Percentiles rank a stretch among this genome's conserved stretches.
These are phyloP conservation scores for Cladosporium colombiae DNA, from an alignment of 2,329 filamentous ascomycete genomes.

Conservation along the genomic window DNA sequence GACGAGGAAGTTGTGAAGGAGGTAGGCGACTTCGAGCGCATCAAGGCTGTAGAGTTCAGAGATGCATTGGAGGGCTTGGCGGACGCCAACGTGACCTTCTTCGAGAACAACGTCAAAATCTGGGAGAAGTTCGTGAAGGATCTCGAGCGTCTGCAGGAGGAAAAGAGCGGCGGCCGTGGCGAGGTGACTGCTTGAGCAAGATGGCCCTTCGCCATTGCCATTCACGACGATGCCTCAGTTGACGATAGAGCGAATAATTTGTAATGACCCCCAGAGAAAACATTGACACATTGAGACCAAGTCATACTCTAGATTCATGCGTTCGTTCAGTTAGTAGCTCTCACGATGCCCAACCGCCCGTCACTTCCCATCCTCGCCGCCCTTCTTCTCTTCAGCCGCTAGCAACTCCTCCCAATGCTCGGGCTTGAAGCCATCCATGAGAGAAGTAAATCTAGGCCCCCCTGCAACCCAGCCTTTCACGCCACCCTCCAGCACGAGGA, in stretches of 20 bases:
- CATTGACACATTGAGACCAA: not conserved
- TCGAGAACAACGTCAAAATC: conserved; percentile 72
- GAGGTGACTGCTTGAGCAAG: not conserved
- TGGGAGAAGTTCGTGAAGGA: conserved; percentile 91
- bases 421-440: conserved; percentile 44
- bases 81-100: conserved; percentile 84
- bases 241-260: conserved; percentile 6
- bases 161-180: conserved; percentile 28
- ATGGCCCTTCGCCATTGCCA: not conserved
- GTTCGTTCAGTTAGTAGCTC: not conserved
- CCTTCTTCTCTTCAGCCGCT: conserved; percentile 24
- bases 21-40: conserved; percentile 90
- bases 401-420: conserved; percentile 46
- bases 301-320: not conserved
- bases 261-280: conserved; percentile 4
- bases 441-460: conserved; percentile 40
- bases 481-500: conserved; percentile 45
- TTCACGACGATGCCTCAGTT: not conserved
- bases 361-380: not conserved
- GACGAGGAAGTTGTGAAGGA: conserved; percentile 95
- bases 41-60: conserved; percentile 92
- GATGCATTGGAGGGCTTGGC: conserved; percentile 80
- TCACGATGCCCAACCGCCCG: not conserved
- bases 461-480: conserved; percentile 50
- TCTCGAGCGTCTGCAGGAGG: conserved; percentile 64